Evolutionary conservation across 805 yeast species (phyloP).

Genomic region (Yamadazyma phyllophila): DNA sequence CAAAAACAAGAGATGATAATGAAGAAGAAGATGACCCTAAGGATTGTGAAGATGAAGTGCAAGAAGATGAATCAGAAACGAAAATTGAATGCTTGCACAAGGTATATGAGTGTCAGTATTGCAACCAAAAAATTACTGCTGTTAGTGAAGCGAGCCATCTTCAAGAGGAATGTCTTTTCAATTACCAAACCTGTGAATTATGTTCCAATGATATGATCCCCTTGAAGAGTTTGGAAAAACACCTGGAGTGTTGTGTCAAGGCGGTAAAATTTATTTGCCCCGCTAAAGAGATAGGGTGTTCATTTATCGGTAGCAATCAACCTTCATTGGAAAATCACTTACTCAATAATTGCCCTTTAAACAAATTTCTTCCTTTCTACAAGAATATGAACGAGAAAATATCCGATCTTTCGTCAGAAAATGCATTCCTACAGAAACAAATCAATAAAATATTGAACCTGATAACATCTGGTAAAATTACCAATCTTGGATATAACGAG

Average conservation of each 20-base stretch:
- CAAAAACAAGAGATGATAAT: conserved; percentile 4
- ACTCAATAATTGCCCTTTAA: conserved; percentile 30
- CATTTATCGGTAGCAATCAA: conserved; percentile 41
- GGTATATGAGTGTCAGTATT: conserved; percentile 33
- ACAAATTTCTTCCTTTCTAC: conserved; percentile 27
- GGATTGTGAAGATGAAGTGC: too few species aligned
- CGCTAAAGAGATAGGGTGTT: conserved; percentile 48
- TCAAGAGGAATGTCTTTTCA: conserved; percentile 36
- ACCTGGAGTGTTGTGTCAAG: conserved; percentile 41
- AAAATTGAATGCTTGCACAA: conserved; percentile 39
- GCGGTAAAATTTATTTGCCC: conserved; percentile 45
- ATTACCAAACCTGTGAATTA: conserved; percentile 41
- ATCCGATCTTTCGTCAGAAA: conserved; percentile 30
- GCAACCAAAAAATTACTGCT: conserved; percentile 27
- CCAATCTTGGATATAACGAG: conserved; percentile 48
- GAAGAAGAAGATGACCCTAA: conserved; percentile 6
- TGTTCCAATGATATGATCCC: conserved; percentile 44
- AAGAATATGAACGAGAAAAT: conserved; percentile 24
- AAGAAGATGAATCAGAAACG: conserved; percentile 11
- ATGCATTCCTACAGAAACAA: conserved; percentile 40
- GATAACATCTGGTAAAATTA: conserved; percentile 47
- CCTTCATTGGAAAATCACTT: conserved; percentile 37
- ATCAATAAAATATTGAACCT: conserved; percentile 46
- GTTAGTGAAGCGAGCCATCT: conserved; percentile 35
- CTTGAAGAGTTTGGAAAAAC: conserved; percentile 33